Evolutionary conservation across 768 basidiomycete species (phyloP), one percentile per base, ranked within the genome.

Genomic region (Lepiota venenata): DNA sequence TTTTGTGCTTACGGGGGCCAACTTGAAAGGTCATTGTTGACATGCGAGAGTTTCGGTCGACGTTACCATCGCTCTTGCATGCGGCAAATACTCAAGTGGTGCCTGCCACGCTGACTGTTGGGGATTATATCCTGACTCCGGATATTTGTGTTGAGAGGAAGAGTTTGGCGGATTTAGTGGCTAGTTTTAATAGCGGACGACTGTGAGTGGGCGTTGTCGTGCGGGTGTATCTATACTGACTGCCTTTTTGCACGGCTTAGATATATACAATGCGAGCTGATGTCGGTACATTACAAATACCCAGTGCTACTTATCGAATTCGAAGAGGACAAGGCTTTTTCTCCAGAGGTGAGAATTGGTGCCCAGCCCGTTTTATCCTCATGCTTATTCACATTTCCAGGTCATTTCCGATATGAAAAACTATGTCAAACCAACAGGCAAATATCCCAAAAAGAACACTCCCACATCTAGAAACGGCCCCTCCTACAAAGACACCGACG

Each of bases 111-210:
- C 74, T 99, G 57, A 93, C 90, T 0, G 89, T 98, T 2, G 97
- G 97, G 2, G 97, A 99, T 69, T 99, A 99, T 64, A 88, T 99
- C 50, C 71, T 98, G 43, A 88, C 91, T 1, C 97, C 96, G 0
- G 92, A 96, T 56, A 95, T 98, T 58, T 95, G 92, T 58, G 88
- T 99, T 2, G 97, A 99, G 70, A 77, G 96, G 53, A 99, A 99
- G 74, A 95, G 95, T 60, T 75, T 98, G 47, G 78, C 94, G 0
- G 97, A 99, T 74, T 64, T 99, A 48, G 81, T 94, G n/a, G 81
- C 86, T 14, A 95, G 92, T 74, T 96, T 98, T 67, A 93, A 88
- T 54, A 96, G 86, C 62, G 96, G 96, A 14, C 78, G 97, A 52
- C 69, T 99, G 97, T 97, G 60, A 74, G 93, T 32, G 3, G 8